Base-by-base conservation (phyloP, 306 rosid species). In the Sicyos baderoa region DNA sequence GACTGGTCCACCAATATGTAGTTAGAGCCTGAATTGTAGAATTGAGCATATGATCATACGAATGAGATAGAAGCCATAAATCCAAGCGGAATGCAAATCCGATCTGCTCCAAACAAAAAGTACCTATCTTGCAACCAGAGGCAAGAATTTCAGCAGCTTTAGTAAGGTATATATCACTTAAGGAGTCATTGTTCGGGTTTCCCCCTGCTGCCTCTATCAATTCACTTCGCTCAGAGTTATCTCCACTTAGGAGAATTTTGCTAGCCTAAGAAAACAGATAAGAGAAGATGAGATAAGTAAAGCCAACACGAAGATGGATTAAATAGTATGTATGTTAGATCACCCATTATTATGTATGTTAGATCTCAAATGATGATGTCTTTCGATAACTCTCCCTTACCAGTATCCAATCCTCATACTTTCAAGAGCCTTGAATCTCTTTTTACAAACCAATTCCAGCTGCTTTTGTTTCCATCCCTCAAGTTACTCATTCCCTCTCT, bases 171-270 rank as follows among this genome's bases (percentile, higher is more conserved):
- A 74, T 82, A 55, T 81, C 88, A 78, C 88, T 86, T 55, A 74
- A 2, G 74, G 87, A 76, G 54, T 74, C 86, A 58, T 83, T 84
- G 77, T 79, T 76, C 73, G 77, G 74, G 76, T 76, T 77, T 85
- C 78, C 87, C 71, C 82, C 93, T 47, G 78, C 95, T 50, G 77
- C 88, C 84, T 81, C 97, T 76, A 93, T 79, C 60, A 87, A 78
- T 77, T 80, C 93, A 80, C 72, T 87, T 79, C 85, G 80, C 75
- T 89, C 95, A 37, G 82, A 79, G 80, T 40, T 78, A 81, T 88
- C 93, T 9, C 93, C 91, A 10, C 81, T 89, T 72, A 71, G 74
- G 79, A 89, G 89, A 78, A 83, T 59, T 32, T 23, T 82, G 68
- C 86, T 79, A 76, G 97, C 98, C 98, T 92, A 68, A 72, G 54